A percentile compares a stretch with the other conserved stretches of the same genome.
Conservation (phyloP, 2,329 filamentous ascomycete genomes). For the Albifimbria verrucaria region DNA sequence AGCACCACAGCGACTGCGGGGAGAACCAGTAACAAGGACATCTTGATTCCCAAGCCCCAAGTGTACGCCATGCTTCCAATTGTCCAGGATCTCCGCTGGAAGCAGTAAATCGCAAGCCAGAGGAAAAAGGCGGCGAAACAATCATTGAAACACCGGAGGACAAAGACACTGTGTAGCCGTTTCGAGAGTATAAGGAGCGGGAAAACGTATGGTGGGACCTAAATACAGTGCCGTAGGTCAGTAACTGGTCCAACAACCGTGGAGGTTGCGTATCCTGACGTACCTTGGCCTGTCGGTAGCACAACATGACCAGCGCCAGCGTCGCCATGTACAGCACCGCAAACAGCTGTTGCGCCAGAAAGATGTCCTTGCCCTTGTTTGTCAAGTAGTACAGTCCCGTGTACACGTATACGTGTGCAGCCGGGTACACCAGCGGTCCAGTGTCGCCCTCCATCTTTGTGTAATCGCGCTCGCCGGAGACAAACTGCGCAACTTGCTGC, state of each 20-base stretch:
- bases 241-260: not conserved
- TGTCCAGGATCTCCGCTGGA: conserved; percentile 73
- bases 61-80: conserved; percentile 71
- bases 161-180: conserved; percentile 86
- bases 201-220: conserved; percentile 84
- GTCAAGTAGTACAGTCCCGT: conserved; percentile 75
- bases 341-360: conserved; percentile 81
- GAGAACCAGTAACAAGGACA: conserved; percentile 80
- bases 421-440: conserved; percentile 92
- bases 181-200: conserved; percentile 86
- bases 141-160: conserved; percentile 94
- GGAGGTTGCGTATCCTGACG: conserved; percentile 9
- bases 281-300: conserved; percentile 74
- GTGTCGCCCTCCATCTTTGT: conserved; percentile 80
- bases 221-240: not conserved
- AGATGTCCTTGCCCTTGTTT: conserved; percentile 69
- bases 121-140: conserved; percentile 82
- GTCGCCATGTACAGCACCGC: conserved; percentile 73
- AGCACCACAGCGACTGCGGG: conserved; percentile 77
- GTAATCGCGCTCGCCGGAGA: conserved; percentile 86
- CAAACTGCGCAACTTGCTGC: conserved; percentile 80
- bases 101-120: conserved; percentile 75
- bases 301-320: conserved; percentile 73
- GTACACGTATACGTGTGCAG: conserved; percentile 90
- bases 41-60: conserved; percentile 86